Conservation (phyloP, 2,329 filamentous ascomycete genomes). For the Fusarium temperatum region DNA sequence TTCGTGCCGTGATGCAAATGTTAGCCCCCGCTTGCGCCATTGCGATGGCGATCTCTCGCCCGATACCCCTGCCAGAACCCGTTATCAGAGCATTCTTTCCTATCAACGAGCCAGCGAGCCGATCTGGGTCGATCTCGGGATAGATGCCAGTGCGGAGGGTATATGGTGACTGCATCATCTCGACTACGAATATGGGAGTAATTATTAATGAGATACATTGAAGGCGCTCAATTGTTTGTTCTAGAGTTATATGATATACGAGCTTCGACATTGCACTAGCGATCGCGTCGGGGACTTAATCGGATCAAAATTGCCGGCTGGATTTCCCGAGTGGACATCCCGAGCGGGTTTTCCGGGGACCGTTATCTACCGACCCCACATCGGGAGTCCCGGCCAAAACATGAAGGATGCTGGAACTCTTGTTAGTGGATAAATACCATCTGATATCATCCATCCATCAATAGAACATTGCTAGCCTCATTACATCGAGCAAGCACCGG, state of each 20-base stretch:
- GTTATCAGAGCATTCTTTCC: background rate
- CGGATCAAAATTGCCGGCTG: background rate
- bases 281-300: too few relatives aligned
- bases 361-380: too few relatives aligned
- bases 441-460: too few relatives aligned
- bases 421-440: background rate
- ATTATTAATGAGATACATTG: too few relatives aligned
- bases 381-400: background rate
- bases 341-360: background rate
- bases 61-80: background rate
- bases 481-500: background rate
- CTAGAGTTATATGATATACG: background rate
- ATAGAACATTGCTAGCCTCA: too few relatives aligned
- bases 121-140: background rate
- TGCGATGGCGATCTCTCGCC: background rate
- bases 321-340: background rate
- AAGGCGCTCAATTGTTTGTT: too few relatives aligned
- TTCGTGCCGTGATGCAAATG: background rate
- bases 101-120: background rate
- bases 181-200: background rate
- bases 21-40: background rate
- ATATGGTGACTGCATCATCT: background rate
- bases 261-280: rapidly evolving
- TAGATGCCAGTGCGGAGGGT: background rate
- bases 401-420: background rate